Evolutionary conservation across 176 grass and related monocot genomes (phyloP).

Genomic region (Eragrostis curvula): DNA sequence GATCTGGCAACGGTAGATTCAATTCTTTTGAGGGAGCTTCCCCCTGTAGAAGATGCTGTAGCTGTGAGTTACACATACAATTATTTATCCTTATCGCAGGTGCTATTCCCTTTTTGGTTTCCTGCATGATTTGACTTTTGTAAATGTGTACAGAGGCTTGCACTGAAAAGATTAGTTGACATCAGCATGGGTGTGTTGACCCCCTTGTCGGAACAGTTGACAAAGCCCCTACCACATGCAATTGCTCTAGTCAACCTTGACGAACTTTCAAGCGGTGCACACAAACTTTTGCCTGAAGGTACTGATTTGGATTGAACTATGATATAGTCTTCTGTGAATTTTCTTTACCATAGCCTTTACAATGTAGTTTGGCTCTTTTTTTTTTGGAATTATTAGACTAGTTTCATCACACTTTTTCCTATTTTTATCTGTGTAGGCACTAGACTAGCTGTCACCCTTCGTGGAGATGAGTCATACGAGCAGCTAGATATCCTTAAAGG

Average conservation of each 20-base stretch:
- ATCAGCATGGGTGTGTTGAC: slow-evolving; percentile 90
- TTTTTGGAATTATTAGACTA: slow-evolving; percentile 16
- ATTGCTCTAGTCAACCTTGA: slow-evolving; percentile 87
- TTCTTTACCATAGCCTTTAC: background rate
- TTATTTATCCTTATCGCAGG: slow-evolving; percentile 6
- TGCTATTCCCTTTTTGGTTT: slow-evolving; percentile 11
- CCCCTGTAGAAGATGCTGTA: slow-evolving; percentile 82
- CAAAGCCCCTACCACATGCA: slow-evolving; percentile 86
- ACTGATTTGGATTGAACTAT: slow-evolving; percentile 30
- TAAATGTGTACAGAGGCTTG: slow-evolving; percentile 81
- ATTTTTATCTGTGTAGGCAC: slow-evolving; percentile 61
- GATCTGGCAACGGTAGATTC: slow-evolving; percentile 98
- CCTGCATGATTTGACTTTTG: slow-evolving; percentile 13
- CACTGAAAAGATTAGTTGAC: slow-evolving; percentile 94
- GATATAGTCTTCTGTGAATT: slow-evolving; percentile 5
- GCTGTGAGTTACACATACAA: slow-evolving; percentile 59
- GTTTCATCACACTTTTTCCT: slow-evolving; percentile 28
- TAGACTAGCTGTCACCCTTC: slow-evolving; percentile 77
- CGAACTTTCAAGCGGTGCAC: slow-evolving; percentile 77
- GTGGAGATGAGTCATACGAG: slow-evolving; percentile 76
- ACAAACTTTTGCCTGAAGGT: slow-evolving; percentile 97
- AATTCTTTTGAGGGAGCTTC: slow-evolving; percentile 94
- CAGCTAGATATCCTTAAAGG: slow-evolving; percentile 78
- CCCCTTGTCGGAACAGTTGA: slow-evolving; percentile 88
- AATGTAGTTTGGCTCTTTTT: background rate